Base-by-base conservation (phyloP, 176 grass and related monocot species). In the Puccinellia tenuiflora region DNA sequence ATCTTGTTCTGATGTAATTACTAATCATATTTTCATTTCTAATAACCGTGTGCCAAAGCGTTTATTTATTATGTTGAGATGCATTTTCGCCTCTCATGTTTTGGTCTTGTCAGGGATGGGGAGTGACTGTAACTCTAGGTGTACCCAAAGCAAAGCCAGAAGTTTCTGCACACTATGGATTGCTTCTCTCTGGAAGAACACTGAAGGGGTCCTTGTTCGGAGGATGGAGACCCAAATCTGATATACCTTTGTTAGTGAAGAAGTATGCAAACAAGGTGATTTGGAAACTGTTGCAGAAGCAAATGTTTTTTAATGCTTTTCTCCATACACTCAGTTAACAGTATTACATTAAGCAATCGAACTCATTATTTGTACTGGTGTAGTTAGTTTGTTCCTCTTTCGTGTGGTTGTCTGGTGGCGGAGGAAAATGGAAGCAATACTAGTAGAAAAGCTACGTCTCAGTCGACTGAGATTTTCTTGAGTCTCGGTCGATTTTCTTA, bases 171-270 rank as follows among this genome's bases (percentile, higher is more conserved):
- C 95, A 98, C 81, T 98, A 95, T 88, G 92, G 82, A 69, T 73
- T 93, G 69, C 86, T 98, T 82, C 92, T 98, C 43, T 90, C 88
- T 66, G 95, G 95, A 91, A 93, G 88, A 93, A 95, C 95, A 85
- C 80, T 98, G 77, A 98, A 95, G 81, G 96, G 96, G 68, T 91
- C 96, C 85, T 89, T 98, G 74, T 98, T 98, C 86, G 96, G 96
- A 89, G 96, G 92, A 66, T 98, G 92, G 96, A 98, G 82, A 85
- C 92, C 96, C 35, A 98, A 98, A 89, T 95, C 96, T 69, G 96
- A 95, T 59, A 80, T 98, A 46, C 92, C 96, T 67, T 93, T 67
- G 40, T 86, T 98, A 52, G 90, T 93, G 39, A 85, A 95, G 71
- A 98, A 98, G 81, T 98, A 95, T 57, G 69, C 75, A 33, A 87